phyloP scores from a whole-genome alignment of 2,329 filamentous ascomycete species.

The Pseudohalonectria lignicola region DNA sequence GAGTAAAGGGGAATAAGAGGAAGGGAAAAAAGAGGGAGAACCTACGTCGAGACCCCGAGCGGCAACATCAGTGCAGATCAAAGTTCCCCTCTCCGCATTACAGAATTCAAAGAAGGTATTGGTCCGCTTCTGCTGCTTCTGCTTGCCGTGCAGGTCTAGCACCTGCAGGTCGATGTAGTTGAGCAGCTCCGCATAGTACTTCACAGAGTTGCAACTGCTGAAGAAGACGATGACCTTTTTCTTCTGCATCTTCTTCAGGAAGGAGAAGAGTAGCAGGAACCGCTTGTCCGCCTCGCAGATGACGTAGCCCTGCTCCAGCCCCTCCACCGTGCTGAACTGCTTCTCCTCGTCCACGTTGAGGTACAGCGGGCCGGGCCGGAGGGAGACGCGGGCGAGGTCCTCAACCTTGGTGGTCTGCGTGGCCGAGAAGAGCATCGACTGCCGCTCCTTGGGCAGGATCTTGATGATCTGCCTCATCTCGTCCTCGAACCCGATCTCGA shows the following conservation, averaged over 20 bases:
- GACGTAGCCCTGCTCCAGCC: conserved; percentile 91
- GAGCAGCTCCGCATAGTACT: conserved; percentile 89
- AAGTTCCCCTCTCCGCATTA: conserved; percentile 64
- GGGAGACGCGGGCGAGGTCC: conserved; percentile 86
- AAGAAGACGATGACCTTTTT: conserved; percentile 99
- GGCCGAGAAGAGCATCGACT: conserved; percentile 97
- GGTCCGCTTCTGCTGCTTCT: conserved; percentile 98
- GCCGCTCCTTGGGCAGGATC: conserved; percentile 77
- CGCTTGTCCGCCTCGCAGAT: conserved; percentile 88
- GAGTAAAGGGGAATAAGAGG: no score
- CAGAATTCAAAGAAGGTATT: conserved; percentile 96
- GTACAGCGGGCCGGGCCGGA: conserved; percentile 83
- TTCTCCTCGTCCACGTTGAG: conserved; percentile 84
- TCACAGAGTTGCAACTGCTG: conserved; percentile 83
- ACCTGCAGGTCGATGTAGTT: conserved; percentile 90
- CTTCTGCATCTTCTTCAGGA: conserved; percentile 82
- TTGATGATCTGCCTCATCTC: conserved; percentile 97
- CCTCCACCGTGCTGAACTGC: conserved; percentile 80
- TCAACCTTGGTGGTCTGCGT: conserved; percentile 99
- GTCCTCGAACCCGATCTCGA: conserved; percentile 97
- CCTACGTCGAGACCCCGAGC: conserved; percentile 80
- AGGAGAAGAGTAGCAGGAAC: conserved; percentile 88
- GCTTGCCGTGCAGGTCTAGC: conserved; percentile 81
- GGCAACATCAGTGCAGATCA: conserved; percentile 95
- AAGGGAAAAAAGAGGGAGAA: conserved; percentile 6